Base-by-base conservation (phyloP, 768 basidiomycete genomes). In the Panaeolus papilionaceus region DNA sequence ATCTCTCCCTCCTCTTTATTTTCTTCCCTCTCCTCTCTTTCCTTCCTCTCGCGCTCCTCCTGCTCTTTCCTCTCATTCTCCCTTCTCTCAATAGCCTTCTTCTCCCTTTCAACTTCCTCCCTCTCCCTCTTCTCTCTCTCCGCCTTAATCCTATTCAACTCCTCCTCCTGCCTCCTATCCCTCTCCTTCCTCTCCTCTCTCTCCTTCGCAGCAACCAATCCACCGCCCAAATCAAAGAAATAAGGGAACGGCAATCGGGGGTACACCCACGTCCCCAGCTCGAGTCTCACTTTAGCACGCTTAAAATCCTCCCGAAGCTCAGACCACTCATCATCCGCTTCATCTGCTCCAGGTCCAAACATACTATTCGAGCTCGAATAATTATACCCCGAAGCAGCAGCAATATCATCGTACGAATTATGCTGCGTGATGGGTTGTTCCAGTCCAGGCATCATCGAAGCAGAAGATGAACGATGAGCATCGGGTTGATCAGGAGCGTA, bases 221-320 rank as follows among this genome's bases (percentile, higher is more conserved):
- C 76, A 18, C 66, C 70, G 5, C 77, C 81, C 64, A 79, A 69
- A 58, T 81, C 81, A 71, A 85, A 85, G 71, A 79, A 79, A 75
- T 84, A 89, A 20, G 89, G 89, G 75, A 90, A 88, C 33, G 89
- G 89, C 49, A 85, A 76, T 47, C 78, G 76, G 1, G 89, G 89
- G 64, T 81, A 86, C 61, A 90, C 84, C 75, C 81, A 90, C 28
- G 86, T 86, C 44, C 89, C 89, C 12, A 90, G 75, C 69, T 84
- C 77, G 11, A 85, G 77, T 23, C 71, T 70, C 26, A 77, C 75
- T 54, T 74, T 74, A 9, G 80, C 75, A 49, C 74, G 67, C 58
- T 75, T 75, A 44, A 67, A 71, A n/a, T 74, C 75, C 51, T 68
- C 65, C 64, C 37, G 49, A 54, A 66, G 11, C 44, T 67, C 71